These are phyloP conservation scores for Geotrichum restrictum DNA, from an alignment of 1,139 yeast species.

Conservation along the genomic window DNA sequence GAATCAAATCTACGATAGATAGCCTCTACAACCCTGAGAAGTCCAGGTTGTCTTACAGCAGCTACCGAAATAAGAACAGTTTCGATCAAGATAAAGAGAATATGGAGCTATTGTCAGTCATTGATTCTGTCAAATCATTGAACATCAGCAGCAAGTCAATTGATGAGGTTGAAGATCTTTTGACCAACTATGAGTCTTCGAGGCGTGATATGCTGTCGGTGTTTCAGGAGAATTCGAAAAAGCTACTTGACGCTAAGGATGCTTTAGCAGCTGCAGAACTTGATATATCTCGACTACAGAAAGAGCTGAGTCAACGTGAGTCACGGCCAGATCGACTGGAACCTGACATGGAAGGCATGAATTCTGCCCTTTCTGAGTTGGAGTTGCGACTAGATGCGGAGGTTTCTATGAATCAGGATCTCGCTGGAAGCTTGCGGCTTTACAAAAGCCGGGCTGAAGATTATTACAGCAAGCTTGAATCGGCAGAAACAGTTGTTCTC, in stretches of 20 bases:
- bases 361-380: conserved; percentile 21
- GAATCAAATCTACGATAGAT: conserved; percentile 18
- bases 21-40: conserved; percentile 11
- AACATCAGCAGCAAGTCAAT: conserved; percentile 26
- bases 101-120: conserved; percentile 12
- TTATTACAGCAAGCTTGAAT: conserved; percentile 67
- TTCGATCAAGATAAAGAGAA: conserved; percentile 14
- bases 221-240: conserved; percentile 54
- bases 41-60: background rate
- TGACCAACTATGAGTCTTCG: conserved; percentile 29
- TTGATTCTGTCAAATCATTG: conserved; percentile 22
- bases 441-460: conserved; percentile 74
- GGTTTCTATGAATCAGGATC: conserved; percentile 48
- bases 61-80: background rate
- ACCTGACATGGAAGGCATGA: conserved; percentile 25
- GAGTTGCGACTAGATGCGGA: conserved; percentile 54
- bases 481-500: conserved; percentile 70
- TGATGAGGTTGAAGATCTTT: conserved; percentile 31
- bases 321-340: conserved; percentile 18
- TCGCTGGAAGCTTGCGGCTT: conserved; percentile 52
- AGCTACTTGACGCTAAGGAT: conserved; percentile 50
- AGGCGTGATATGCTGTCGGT: conserved; percentile 50
- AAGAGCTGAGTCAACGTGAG: conserved; percentile 30
- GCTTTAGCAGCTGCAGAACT: conserved; percentile 44
- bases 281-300: conserved; percentile 53